phyloP scores from a whole-genome alignment of 2,329 filamentous ascomycete genomes.

The Albophoma yamanashiensis region DNA sequence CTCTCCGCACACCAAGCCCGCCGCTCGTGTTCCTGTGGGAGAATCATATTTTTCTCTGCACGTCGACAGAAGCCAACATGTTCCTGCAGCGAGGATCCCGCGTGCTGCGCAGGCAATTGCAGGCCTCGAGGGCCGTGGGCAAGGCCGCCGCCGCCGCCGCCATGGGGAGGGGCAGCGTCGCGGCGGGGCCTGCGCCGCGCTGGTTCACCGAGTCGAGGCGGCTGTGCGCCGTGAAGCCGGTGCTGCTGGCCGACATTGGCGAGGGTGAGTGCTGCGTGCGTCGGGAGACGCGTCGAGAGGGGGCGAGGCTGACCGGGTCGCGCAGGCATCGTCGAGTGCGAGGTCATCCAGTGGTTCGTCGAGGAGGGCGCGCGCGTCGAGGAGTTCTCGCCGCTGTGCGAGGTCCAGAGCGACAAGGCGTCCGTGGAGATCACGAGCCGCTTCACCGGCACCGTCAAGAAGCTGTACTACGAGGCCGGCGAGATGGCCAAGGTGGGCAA shows the following conservation, averaged over 20 bases:
- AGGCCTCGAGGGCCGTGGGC: conserved; percentile 28
- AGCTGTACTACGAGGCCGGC: conserved; percentile 87
- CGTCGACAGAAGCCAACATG: conserved; percentile 25
- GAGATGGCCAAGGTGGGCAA: conserved; percentile 95
- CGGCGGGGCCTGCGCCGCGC: conserved; percentile 22
- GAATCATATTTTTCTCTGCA: background rate
- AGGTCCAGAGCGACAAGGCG: conserved; percentile 97
- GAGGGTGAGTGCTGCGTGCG: conserved; percentile 46
- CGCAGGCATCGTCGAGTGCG: conserved; percentile 89
- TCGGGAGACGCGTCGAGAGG: background rate
- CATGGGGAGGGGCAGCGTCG: conserved; percentile 12
- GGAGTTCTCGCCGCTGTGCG: conserved; percentile 95
- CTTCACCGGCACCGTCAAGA: conserved; percentile 92
- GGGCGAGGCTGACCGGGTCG: background rate
- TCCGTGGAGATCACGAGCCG: conserved; percentile 86
- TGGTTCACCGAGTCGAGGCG: conserved; percentile 40
- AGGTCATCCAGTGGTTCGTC: conserved; percentile 99
- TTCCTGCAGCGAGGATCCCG: conserved; percentile 43
- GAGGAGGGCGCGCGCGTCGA: conserved; percentile 91
- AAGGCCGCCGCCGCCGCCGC: conserved; percentile 24
- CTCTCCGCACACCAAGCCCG: background rate
- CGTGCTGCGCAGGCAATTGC: conserved; percentile 40
- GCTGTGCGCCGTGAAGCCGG: conserved; percentile 59
- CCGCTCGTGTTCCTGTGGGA: background rate
- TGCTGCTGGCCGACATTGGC: conserved; percentile 75